Evolutionary conservation across 2,329 filamentous ascomycete species (phyloP), one percentile per base, ranked within the genome.

Genomic region (Xylaria sp.): DNA sequence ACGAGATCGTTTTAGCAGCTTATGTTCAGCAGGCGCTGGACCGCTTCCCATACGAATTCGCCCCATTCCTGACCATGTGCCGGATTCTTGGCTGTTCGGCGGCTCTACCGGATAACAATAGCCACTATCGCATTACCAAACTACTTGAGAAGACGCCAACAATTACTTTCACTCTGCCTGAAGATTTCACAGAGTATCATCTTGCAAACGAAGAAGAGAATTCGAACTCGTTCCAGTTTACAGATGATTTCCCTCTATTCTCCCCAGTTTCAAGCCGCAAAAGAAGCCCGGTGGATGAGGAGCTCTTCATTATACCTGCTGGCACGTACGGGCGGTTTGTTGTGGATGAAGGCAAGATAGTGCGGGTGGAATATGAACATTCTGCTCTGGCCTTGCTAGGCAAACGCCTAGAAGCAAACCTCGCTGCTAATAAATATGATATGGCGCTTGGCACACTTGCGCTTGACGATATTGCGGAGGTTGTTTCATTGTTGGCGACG

Each of bases 121-220:
- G 75, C 25, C 77, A 80, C 9, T 82, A 83, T 54, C 75, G 85
- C 51, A 85, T 94, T 10, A 80, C 91, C 46, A 82, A 86, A n/a
- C 83, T 91, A 64, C 83, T 98, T 13, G 88, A 90, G 66, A 86
- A 85, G 66, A 91, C 94, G 63, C 87, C 89, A 1, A 91, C 88
- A 7, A 88, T 98, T 64, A 97, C 95, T 33, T 91, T 97, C 73
- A 84, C 87, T 13, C 85, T 97, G n/a, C 91, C 93, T 0, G 81
- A 86, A 0, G 81, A 87, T 39, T 97, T 97, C 78, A 86, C 87
- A 51, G 88, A 88, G 43, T 98, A 97, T 74, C 88, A 91, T 69
- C 89, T 94, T 13, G 90, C 92, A 48, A 90, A 92, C 62, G 94
- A 98, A 80, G 93, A 97, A 72, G 92, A 96, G 68, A 94, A 96